Percentiles rank a stretch among this genome's conserved stretches.
phyloP scores from a whole-genome alignment of 73 alveolate species.

The Tetrahymena borealis region DNA sequence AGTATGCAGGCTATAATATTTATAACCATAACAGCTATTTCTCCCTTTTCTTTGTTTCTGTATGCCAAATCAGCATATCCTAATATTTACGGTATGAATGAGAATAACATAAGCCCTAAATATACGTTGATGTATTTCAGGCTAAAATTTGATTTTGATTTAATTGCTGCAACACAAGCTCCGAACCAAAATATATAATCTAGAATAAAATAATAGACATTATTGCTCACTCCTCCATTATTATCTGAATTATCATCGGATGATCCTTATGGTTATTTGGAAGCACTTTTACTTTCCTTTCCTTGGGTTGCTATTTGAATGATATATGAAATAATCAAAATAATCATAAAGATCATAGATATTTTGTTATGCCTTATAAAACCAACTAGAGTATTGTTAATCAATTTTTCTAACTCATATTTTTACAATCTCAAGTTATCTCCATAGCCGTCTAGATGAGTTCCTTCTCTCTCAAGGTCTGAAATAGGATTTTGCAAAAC shows the following conservation, averaged over 20 bases:
- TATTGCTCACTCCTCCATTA: neutral
- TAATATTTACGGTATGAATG: neutral
- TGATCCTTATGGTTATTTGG: neutral
- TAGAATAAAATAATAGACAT: neutral
- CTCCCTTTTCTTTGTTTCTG: neutral
- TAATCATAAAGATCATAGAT: neutral
- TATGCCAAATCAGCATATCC: neutral
- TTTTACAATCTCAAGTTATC: neutral
- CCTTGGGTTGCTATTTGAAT: neutral
- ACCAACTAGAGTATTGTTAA: neutral
- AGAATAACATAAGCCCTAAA: neutral
- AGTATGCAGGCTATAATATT: neutral
- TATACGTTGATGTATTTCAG: neutral
- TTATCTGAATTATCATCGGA: neutral
- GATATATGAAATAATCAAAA: neutral
- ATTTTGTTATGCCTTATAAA: neutral
- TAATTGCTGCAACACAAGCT: neutral
- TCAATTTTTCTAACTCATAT: neutral
- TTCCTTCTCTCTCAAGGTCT: neutral
- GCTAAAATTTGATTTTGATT: neutral
- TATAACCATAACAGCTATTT: neutral
- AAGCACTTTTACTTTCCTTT: neutral
- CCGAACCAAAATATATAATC: neutral
- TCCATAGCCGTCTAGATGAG: neutral
- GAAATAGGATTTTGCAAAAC: neutral